Conservation (phyloP, 2,329 filamentous ascomycete genomes). For the Trematosphaeria pertusa region DNA sequence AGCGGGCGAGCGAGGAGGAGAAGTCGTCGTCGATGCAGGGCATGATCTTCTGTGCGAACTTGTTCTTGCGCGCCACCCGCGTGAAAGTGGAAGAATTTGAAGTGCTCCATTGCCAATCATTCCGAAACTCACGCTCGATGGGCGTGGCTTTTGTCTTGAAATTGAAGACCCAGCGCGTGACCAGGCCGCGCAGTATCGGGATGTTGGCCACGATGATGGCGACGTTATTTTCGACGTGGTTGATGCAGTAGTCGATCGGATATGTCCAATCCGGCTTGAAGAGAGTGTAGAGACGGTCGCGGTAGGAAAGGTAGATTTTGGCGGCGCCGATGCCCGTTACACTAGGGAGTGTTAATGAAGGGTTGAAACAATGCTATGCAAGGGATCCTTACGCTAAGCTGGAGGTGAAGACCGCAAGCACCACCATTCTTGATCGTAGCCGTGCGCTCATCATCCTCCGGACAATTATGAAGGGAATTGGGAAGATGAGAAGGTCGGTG, state of each 20-base stretch:
- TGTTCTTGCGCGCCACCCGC: conserved; percentile 25
- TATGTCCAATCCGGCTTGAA: conserved; percentile 51
- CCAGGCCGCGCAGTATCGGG: conserved; percentile 50
- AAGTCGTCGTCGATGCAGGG: conserved; percentile 47
- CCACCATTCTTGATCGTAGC: conserved; percentile 46
- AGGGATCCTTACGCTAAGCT: conserved; percentile 44
- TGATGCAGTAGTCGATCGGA: conserved; percentile 50
- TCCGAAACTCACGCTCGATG: conserved; percentile 39
- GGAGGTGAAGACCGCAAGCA: conserved; percentile 48
- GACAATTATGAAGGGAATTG: conserved; percentile 51
- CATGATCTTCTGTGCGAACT: conserved; percentile 40
- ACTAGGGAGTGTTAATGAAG: conserved; percentile 23
- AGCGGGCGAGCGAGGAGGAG: conserved; percentile 41
- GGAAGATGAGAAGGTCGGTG: conserved; percentile 50
- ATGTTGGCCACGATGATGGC: conserved; percentile 52
- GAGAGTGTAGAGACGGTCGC: conserved; percentile 46
- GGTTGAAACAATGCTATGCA: conserved; percentile 1
- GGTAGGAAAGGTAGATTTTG: conserved; percentile 51
- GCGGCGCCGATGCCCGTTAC: conserved; percentile 49
- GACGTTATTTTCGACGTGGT: conserved; percentile 51
- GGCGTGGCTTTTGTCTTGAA: conserved; percentile 44
- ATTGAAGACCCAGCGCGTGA: conserved; percentile 50
- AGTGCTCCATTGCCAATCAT: conserved; percentile 36
- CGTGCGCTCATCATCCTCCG: conserved; percentile 50
- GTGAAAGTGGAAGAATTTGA: conserved; percentile 35